phyloP scores from a whole-genome alignment of 2,329 filamentous ascomycete genomes.

The Sarocladiaceae sp. region DNA sequence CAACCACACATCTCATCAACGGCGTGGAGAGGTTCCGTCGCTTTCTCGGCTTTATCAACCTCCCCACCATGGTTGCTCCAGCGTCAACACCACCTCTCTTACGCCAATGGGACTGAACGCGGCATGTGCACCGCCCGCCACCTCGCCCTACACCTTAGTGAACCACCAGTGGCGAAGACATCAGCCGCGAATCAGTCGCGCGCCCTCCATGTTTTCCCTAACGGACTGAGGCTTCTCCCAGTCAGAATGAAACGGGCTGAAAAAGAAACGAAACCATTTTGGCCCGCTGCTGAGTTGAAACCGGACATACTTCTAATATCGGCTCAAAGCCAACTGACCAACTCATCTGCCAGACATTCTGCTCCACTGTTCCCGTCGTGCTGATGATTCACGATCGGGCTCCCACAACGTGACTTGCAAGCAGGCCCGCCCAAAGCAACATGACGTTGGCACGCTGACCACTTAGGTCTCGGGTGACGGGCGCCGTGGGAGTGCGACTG shows the following conservation, averaged over 20 bases:
- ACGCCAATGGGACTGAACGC: too few species aligned
- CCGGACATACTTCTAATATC: neutral
- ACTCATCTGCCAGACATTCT: neutral
- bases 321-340: too few species aligned
- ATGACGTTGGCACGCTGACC: slow-evolving; percentile 5
- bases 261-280: slow-evolving; percentile 2
- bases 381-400: neutral
- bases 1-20: too few species aligned
- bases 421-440: too few species aligned
- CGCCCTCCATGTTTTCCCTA: neutral
- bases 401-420: neutral
- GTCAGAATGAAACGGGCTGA: slow-evolving; percentile 1
- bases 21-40: too few species aligned
- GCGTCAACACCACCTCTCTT: too few species aligned
- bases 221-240: neutral
- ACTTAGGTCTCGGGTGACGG: neutral
- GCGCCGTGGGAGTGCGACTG: slow-evolving; percentile 2
- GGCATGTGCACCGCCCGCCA: neutral
- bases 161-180: slow-evolving; percentile 7
- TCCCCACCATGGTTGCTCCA: too few species aligned
- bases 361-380: neutral
- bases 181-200: slow-evolving; percentile 2
- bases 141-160: slow-evolving; percentile 1
- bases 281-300: slow-evolving; percentile 8
- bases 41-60: too few species aligned